Percentiles rank a stretch among this genome's conserved stretches.
These are phyloP conservation scores for Alternaria triticina DNA, from an alignment of 2,329 filamentous ascomycete species.

Conservation along the genomic window DNA sequence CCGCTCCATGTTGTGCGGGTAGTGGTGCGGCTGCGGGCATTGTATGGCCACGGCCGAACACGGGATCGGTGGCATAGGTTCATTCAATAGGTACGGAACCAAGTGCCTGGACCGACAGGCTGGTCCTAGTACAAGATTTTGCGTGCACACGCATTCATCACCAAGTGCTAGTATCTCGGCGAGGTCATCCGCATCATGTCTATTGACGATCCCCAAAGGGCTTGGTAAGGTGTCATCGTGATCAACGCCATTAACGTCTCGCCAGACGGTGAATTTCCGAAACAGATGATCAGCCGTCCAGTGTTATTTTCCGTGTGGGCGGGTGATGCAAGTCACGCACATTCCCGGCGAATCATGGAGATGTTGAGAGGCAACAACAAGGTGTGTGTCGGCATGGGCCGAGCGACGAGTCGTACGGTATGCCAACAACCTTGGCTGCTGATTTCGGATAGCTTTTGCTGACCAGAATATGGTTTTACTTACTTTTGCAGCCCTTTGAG, in stretches of 20 bases:
- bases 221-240: conserved; percentile 28
- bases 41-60: conserved; percentile 23
- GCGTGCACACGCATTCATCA: conserved; percentile 24
- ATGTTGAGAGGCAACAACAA: not conserved
- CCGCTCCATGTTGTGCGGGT: conserved; percentile 13
- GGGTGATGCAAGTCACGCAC: conserved; percentile 13
- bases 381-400: conserved; percentile 7
- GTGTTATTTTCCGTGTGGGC: not conserved
- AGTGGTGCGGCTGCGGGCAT: conserved; percentile 17
- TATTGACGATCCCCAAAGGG: conserved; percentile 10
- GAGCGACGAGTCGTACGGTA: not conserved
- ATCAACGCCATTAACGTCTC: conserved; percentile 29
- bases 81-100: conserved; percentile 8
- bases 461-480: conserved; percentile 13
- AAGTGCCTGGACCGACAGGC: conserved; percentile 11
- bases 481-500: conserved; percentile 24
- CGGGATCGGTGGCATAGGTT: conserved; percentile 3
- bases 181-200: conserved; percentile 31
- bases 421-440: conserved; percentile 4
- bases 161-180: conserved; percentile 33
- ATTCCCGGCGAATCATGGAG: not conserved
- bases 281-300: conserved; percentile 14
- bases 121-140: conserved; percentile 7
- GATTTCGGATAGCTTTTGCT: conserved; percentile 5
- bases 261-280: conserved; percentile 11